Evolutionary conservation across 169 alveolate genomes (phyloP), one percentile per base, ranked within the genome.

Genomic region (Perkinsus marinus): DNA sequence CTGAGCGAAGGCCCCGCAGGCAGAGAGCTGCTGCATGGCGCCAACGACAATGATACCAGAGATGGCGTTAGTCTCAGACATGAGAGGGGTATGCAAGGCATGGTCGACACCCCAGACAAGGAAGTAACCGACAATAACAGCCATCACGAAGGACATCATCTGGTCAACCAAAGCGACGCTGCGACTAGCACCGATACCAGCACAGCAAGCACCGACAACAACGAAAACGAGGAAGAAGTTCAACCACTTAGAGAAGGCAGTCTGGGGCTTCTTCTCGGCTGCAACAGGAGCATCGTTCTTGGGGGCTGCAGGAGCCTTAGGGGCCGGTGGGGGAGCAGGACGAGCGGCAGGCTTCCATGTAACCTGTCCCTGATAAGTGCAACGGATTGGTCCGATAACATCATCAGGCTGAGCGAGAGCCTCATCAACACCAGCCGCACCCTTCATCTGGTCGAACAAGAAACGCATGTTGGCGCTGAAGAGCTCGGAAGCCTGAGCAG

Each of bases 61-160:
- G 92, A 97, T 96, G 92, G 99, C 99, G 93, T 97, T 96, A 68
- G 99, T 97, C 89, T 96, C 98, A 68, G 98, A 96, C 98, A 97
- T 97, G 89, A 97, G 93, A 36, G 99, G 99, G 7, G 98, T 96
- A 91, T 97, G 99, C 57, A 97, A 68, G 9, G 99, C 96, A 16
- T 98, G 98, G 30, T 97, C 94, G 39, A 97, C 98, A 39, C 97
- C 95, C 96, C 97, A 95, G 90, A 96, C 96, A 26, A 95, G 94
- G 92, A 95, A 93, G 92, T 96, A 95, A 36, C 98, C 98, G 68
- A 95, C 96, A n/a, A 96, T 93, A 68, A 95, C 95, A 39, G 97
- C 94, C 91, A 96, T 93, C 90, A 95, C 94, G 90, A 96, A 96
- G 68, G 90, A 92, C 68, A 92, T 92, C 92, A 92, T 30, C 90